Percentiles rank a stretch among this genome's conserved stretches.
phyloP scores from a whole-genome alignment of 495 filamentous ascomycete genomes.

The Podospora sp. region DNA sequence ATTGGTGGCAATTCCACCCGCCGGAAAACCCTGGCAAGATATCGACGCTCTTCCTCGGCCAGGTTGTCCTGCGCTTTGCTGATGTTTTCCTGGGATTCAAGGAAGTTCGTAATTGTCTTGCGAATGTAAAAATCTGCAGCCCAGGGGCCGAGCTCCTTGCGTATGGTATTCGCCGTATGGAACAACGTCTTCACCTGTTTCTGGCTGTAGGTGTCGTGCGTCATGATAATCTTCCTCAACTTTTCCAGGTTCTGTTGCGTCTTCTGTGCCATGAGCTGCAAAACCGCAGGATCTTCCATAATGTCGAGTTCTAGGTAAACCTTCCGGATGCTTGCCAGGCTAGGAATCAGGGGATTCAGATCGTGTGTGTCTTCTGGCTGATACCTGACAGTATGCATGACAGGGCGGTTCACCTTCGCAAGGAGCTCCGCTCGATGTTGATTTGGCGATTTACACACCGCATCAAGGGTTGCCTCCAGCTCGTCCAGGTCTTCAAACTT shows the following conservation, averaged over 20 bases:
- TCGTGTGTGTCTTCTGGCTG: slow-evolving; percentile 9
- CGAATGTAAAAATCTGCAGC: slow-evolving; percentile 72
- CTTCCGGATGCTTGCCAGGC: slow-evolving; percentile 38
- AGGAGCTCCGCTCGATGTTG: slow-evolving; percentile 70
- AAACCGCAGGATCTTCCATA: slow-evolving; percentile 68
- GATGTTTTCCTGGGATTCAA: slow-evolving; percentile 20
- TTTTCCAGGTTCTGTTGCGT: slow-evolving; percentile 39
- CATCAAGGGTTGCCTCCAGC: slow-evolving; percentile 77
- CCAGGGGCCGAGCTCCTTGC: slow-evolving; percentile 71
- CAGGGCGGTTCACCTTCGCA: slow-evolving; percentile 67
- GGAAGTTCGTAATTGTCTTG: slow-evolving; percentile 55
- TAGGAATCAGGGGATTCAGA: slow-evolving; percentile 26
- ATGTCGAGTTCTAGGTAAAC: slow-evolving; percentile 59
- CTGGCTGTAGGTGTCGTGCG: slow-evolving; percentile 63
- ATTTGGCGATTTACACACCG: slow-evolving; percentile 72
- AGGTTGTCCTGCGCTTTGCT: slow-evolving; percentile 43
- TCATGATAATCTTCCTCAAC: slow-evolving; percentile 51
- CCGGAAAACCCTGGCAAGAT: slow-evolving; percentile 58
- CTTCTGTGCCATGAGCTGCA: slow-evolving; percentile 46
- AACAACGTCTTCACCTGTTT: slow-evolving; percentile 64
- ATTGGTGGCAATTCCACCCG: slow-evolving; percentile 43
- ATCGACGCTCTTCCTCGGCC: slow-evolving; percentile 58
- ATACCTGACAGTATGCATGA: slow-evolving; percentile 58
- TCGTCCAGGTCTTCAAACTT: slow-evolving; percentile 51
- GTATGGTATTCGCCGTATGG: slow-evolving; percentile 53